Evolutionary conservation across 345 rosid species (phyloP), one percentile per base, ranked within the genome.

Genomic region (Toxicodendron radicans): DNA sequence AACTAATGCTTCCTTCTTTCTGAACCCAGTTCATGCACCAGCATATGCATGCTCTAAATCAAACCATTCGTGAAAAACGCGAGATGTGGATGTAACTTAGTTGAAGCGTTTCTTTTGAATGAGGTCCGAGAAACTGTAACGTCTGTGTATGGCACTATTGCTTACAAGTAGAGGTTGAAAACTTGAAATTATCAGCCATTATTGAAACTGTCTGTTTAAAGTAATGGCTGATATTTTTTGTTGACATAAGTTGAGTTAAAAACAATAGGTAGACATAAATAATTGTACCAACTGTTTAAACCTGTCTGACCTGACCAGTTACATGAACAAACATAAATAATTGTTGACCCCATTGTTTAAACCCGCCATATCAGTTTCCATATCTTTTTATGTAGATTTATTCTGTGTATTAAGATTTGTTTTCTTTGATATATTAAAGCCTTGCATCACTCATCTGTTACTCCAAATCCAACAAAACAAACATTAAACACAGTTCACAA

Each of bases 381-480:
- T 14, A 58, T 71, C 56, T 45, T 59, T 32, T 58, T 48, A 43
- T 43, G 23, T 4, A 58, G 43, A 71, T 71, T 58, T 71, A 57
- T 24, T 71, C 24, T 58, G 20, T 33, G 16, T 18, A 33, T 32
- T 11, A 10, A 32, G 30, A 70, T 58, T 70, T 23, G 4, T 20
- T 56, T 57, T 41, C 17, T 57, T 27, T 7, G 4, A 7, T 13
- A 18, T 13, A 20, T 21, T 0, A 68, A 23, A 21, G 1, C 35
- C 17, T 12, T 7, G 35, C 53, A 56, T 57, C 63, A 70, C 14
- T 70, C 21, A 54, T 58, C 5, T 71, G 74, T 58, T 58, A 16
- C 74, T 71, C 24, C 41, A 14, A 59, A 71, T 16, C 74, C 43
- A 66, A 71, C 74, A 71, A 8, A 43, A 58, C 10, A n/a, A 17